phyloP scores from a whole-genome alignment of 352 stramenopile genomes.

The Phytophthora syringae region DNA sequence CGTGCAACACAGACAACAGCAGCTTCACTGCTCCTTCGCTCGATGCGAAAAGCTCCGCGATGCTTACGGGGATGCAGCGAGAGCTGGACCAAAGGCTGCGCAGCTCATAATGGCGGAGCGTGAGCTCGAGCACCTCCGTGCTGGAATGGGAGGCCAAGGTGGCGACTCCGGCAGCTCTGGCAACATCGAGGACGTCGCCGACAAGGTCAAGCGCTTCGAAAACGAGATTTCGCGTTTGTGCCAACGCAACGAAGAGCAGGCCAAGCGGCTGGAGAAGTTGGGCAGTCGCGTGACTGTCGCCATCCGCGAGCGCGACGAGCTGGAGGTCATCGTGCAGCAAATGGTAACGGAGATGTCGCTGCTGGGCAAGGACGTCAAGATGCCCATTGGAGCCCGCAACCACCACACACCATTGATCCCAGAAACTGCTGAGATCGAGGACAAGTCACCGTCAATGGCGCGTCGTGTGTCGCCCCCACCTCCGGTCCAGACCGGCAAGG shows the following conservation, averaged over 20 bases:
- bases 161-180: background rate
- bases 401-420: slow-evolving; percentile 28
- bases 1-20: slow-evolving; percentile 58
- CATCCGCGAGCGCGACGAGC: slow-evolving; percentile 58
- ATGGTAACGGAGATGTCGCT: slow-evolving; percentile 69
- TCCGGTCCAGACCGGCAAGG: slow-evolving; percentile 33
- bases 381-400: slow-evolving; percentile 17
- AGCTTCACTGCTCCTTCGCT: slow-evolving; percentile 43
- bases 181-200: slow-evolving; percentile 40
- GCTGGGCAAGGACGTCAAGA: slow-evolving; percentile 25
- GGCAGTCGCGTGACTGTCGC: slow-evolving; percentile 49
- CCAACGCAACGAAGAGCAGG: slow-evolving; percentile 71
- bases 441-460: slow-evolving; percentile 20
- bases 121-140: slow-evolving; percentile 53
- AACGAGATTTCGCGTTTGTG: slow-evolving; percentile 48
- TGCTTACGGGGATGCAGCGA: slow-evolving; percentile 59
- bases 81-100: slow-evolving; percentile 64
- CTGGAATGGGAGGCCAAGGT: slow-evolving; percentile 5
- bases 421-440: slow-evolving; percentile 32
- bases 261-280: slow-evolving; percentile 55
- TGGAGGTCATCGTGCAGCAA: slow-evolving; percentile 65
- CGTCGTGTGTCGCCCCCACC: slow-evolving; percentile 4
- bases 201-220: slow-evolving; percentile 63
- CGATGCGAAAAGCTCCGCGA: slow-evolving; percentile 39
- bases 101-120: slow-evolving; percentile 57